A percentile compares a stretch with the other conserved stretches of the same genome.
Evolutionary conservation across 2,329 filamentous ascomycete species (phyloP).

Genomic region (Stachybotrys echinatus): DNA sequence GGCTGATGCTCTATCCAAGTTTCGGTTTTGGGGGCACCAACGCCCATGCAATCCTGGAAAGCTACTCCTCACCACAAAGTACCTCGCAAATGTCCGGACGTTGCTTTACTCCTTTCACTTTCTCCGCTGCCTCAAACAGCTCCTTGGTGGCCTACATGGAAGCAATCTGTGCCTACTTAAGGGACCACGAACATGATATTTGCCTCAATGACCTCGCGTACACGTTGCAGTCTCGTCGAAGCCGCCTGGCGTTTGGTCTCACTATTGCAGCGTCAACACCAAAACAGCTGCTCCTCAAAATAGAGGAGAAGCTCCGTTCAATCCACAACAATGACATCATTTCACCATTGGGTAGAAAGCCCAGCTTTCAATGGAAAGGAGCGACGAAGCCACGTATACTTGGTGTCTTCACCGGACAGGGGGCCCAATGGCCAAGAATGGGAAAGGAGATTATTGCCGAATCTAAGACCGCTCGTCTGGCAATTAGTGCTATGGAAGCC

Average conservation of each 20-base stretch:
- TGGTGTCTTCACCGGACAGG: slow-evolving; percentile 28
- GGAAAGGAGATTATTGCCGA: slow-evolving; percentile 16
- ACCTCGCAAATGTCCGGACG: neutral
- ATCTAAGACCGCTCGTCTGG: slow-evolving; percentile 4
- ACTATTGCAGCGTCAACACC: neutral
- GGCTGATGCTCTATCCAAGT: neutral
- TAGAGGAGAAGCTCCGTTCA: neutral
- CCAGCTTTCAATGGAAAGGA: neutral
- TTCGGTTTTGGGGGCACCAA: neutral
- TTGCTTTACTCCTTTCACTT: slow-evolving; percentile 2
- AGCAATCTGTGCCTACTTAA: slow-evolving; percentile 23
- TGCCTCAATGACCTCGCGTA: neutral
- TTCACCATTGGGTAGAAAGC: neutral
- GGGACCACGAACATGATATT: slow-evolving; percentile 12
- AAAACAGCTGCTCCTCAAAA: neutral
- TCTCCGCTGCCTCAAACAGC: slow-evolving; percentile 1
- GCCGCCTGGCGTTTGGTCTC: neutral
- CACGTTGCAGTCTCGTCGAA: neutral
- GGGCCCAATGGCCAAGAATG: slow-evolving; percentile 28
- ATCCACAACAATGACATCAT: neutral
- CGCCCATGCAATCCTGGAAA: neutral
- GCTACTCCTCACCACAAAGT: neutral
- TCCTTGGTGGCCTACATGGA: slow-evolving; percentile 1
- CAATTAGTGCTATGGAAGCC: slow-evolving; percentile 15
- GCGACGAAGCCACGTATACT: slow-evolving; percentile 10